These are phyloP conservation scores for Ceratobasidium sp. DNA, from an alignment of 1,284 basidiomycete genomes.

Conservation along the genomic window DNA sequence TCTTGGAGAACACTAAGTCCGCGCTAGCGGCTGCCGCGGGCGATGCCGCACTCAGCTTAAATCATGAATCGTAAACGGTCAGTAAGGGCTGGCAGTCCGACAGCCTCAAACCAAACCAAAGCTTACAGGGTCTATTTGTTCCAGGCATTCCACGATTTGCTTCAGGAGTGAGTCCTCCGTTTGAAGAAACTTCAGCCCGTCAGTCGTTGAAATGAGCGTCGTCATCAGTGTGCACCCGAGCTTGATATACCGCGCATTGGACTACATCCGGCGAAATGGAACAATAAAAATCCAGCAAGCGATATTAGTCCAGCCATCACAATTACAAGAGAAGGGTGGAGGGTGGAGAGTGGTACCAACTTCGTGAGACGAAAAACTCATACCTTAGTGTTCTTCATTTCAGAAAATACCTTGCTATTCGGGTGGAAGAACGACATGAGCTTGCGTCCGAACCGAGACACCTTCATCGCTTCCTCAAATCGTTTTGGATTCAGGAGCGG, in stretches of 20 bases:
- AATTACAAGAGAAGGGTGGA: background rate
- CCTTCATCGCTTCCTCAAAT: conserved; percentile 95
- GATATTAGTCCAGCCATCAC: background rate
- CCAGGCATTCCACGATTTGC: conserved; percentile 89
- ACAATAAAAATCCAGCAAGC: background rate
- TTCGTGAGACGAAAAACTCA: conserved; percentile 46
- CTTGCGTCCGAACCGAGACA: conserved; percentile 86
- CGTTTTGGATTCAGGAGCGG: conserved; percentile 90
- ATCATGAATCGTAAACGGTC: conserved; percentile 55
- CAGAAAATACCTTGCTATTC: conserved; percentile 85
- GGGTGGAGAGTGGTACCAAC: background rate
- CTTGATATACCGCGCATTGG: conserved; percentile 83
- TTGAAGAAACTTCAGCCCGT: conserved; percentile 83
- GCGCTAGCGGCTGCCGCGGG: conserved; percentile 47
- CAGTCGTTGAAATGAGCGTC: conserved; percentile 83
- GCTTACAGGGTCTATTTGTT: conserved; percentile 90
- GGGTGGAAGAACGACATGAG: conserved; percentile 95
- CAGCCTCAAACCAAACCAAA: background rate
- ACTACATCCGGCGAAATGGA: conserved; percentile 56
- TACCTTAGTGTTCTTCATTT: conserved; percentile 79
- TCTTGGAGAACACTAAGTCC: conserved; percentile 88
- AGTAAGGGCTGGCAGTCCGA: conserved; percentile 6
- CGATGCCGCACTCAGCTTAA: conserved; percentile 28
- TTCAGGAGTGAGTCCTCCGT: conserved; percentile 87
- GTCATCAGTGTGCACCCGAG: conserved; percentile 84